Evolutionary conservation across 2,329 filamentous ascomycete species (phyloP).

Genomic region (Aspergillus ibericus): DNA sequence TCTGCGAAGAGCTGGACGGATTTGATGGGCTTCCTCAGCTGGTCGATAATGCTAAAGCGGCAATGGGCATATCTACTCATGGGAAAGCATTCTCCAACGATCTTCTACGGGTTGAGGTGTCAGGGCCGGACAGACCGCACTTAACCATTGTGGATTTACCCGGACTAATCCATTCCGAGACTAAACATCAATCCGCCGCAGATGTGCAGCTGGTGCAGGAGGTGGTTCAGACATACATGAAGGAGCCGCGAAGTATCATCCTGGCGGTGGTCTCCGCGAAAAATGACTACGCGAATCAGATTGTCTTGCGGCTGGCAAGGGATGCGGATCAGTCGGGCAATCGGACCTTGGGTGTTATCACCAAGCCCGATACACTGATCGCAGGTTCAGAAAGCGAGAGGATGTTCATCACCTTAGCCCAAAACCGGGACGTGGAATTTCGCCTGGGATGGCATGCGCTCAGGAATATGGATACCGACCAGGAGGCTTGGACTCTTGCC

Average conservation of each 20-base stretch:
- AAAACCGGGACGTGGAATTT: slow-evolving; percentile 46
- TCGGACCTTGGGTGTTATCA: slow-evolving; percentile 49
- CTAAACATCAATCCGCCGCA: slow-evolving; percentile 54
- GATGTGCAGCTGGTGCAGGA: slow-evolving; percentile 57
- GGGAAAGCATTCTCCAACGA: slow-evolving; percentile 45
- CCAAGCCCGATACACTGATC: slow-evolving; percentile 46
- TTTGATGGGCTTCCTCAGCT: slow-evolving; percentile 20
- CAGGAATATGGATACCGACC: slow-evolving; percentile 45
- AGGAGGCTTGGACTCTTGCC: slow-evolving; percentile 22
- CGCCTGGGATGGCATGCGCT: slow-evolving; percentile 53
- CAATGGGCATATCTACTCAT: slow-evolving; percentile 25
- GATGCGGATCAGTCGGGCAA: slow-evolving; percentile 30
- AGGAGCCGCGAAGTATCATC: slow-evolving; percentile 46
- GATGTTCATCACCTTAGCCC: too few relatives aligned
- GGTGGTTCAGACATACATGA: slow-evolving; percentile 46
- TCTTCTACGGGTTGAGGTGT: slow-evolving; percentile 61
- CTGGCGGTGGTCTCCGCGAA: slow-evolving; percentile 49
- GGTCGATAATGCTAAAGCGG: slow-evolving; percentile 27
- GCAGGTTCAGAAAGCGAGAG: slow-evolving; percentile 41
- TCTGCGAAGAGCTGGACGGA: slow-evolving; percentile 16
- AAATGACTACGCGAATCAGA: slow-evolving; percentile 46
- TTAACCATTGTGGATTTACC: slow-evolving; percentile 64
- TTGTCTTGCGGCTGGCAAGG: slow-evolving; percentile 39
- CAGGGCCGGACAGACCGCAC: slow-evolving; percentile 59
- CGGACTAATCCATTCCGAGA: slow-evolving; percentile 58